phyloP scores from a whole-genome alignment of 306 rosid species.

The Carpinus viminea region DNA sequence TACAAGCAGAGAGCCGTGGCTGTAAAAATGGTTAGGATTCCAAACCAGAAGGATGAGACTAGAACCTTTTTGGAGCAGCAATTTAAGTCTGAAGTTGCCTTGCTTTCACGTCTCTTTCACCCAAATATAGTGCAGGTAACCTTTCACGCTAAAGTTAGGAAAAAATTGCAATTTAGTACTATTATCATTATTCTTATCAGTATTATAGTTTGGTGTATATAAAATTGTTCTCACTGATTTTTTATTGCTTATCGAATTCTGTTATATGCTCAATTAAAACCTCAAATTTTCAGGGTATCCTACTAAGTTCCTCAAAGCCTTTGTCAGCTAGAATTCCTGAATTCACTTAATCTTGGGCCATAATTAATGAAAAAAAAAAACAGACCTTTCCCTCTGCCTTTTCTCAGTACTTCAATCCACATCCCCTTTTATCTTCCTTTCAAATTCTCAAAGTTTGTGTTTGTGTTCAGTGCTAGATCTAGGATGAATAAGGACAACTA shows the following conservation, averaged over 20 bases:
- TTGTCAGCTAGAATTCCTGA: background rate
- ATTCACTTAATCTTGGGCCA: background rate
- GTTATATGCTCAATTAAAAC: too few species aligned
- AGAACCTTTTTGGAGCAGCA: conserved; percentile 76
- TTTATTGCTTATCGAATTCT: background rate
- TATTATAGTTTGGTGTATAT: background rate
- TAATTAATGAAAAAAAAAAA: background rate
- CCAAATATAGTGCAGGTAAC: conserved; percentile 93
- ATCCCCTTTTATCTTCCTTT: background rate
- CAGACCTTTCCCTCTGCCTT: background rate
- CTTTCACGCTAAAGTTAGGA: background rate
- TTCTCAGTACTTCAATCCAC: background rate
- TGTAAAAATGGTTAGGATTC: conserved; percentile 96
- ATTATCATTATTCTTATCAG: background rate
- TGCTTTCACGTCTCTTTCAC: conserved; percentile 91
- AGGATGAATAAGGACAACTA: background rate
- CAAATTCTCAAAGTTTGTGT: background rate
- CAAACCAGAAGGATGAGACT: conserved; percentile 72
- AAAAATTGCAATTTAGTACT: background rate
- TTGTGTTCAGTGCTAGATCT: background rate
- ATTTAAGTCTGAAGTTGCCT: conserved; percentile 90
- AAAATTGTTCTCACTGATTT: background rate
- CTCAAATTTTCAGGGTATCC: background rate
- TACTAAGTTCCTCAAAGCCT: background rate
- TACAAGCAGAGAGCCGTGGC: conserved; percentile 98